Percentiles rank a stretch among this genome's conserved stretches.
phyloP scores from a whole-genome alignment of 73 alveolate species.

The Blepharisma japonicum region DNA sequence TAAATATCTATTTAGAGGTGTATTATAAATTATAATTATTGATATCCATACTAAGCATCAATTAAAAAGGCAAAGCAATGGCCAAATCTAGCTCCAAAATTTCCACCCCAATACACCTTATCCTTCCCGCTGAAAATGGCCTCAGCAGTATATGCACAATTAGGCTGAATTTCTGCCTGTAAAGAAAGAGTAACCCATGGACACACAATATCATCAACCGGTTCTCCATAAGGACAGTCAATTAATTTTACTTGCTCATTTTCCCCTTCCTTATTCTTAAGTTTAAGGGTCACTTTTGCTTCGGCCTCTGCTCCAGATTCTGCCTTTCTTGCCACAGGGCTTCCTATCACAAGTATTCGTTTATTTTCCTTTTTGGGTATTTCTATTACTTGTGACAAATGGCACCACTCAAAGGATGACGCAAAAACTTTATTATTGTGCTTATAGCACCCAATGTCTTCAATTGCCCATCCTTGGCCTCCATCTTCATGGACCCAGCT shows the following conservation, averaged over 20 bases:
- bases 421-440: slow-evolving; percentile 16
- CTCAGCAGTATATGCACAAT: background rate
- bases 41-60: no score
- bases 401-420: background rate
- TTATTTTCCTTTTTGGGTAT: background rate
- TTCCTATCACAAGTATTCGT: slow-evolving; percentile 13
- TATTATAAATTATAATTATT: no score
- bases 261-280: background rate
- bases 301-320: slow-evolving; percentile 6
- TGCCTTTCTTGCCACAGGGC: background rate
- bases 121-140: slow-evolving; percentile 22
- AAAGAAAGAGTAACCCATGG: background rate
- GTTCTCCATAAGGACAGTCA: background rate
- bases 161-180: background rate
- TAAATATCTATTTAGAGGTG: no score
- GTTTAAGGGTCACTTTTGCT: background rate
- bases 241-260: background rate
- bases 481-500: background rate
- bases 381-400: background rate
- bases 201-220: background rate
- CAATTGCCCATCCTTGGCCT: background rate
- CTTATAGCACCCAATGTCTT: background rate
- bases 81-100: slow-evolving; percentile 29
- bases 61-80: slow-evolving; percentile 20
- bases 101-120: slow-evolving; percentile 19